Percentiles rank a stretch among this genome's conserved stretches.
These are phyloP conservation scores for Polytolypa hystricis DNA, from an alignment of 2,329 filamentous ascomycete genomes.

Conservation along the genomic window DNA sequence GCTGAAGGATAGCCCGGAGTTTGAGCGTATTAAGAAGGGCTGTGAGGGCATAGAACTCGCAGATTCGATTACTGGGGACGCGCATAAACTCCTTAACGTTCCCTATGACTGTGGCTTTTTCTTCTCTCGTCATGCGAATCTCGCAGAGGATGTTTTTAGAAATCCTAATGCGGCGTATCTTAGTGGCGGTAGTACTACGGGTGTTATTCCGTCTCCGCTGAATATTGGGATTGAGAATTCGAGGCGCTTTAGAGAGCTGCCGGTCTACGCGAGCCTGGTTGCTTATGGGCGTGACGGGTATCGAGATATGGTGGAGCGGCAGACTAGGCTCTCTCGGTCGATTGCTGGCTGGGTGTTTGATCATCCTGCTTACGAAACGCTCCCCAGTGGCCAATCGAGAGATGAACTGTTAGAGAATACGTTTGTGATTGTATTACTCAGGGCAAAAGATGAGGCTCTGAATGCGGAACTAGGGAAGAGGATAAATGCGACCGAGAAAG, in stretches of 20 bases:
- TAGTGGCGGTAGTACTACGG: constrained; percentile 24
- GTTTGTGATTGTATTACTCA: constrained; percentile 67
- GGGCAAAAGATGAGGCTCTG: constrained; percentile 52
- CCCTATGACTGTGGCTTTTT: constrained; percentile 92
- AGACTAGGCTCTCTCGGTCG: constrained; percentile 58
- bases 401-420: constrained; percentile 41
- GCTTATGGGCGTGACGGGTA: constrained; percentile 64
- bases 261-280: constrained; percentile 68
- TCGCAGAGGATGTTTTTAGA: constrained; percentile 56
- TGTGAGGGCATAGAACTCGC: constrained; percentile 63
- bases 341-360: constrained; percentile 54
- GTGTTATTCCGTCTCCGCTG: constrained; percentile 61
- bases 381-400: constrained; percentile 39
- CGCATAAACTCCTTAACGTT: constrained; percentile 87
- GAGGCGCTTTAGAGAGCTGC: constrained; percentile 78
- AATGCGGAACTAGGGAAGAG: constrained; percentile 57
- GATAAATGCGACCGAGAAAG: constrained; percentile 62
- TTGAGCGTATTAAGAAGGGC: constrained; percentile 40
- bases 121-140: constrained; percentile 54
- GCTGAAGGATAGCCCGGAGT: constrained; percentile 47
- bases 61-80: constrained; percentile 78
- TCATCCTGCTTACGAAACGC: constrained; percentile 53
- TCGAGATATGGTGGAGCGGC: constrained; percentile 55
- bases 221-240: constrained; percentile 89
- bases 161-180: constrained; percentile 85